These are phyloP conservation scores for Cichorium intybus DNA, from an alignment of 140 eudicot genomes.

Conservation along the genomic window DNA sequence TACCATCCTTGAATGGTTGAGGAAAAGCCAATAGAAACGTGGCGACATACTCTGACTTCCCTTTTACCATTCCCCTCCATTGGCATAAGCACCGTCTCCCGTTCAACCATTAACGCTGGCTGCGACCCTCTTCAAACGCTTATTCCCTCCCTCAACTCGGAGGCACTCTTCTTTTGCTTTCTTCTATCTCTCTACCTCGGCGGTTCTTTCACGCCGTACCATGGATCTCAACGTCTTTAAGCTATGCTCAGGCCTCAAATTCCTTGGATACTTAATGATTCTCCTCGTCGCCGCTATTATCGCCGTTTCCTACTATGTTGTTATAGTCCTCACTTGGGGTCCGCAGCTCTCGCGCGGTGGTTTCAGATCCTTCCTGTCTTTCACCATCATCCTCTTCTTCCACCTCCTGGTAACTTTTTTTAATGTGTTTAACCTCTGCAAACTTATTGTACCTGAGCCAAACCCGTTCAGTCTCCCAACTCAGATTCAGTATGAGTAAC, in stretches of 20 bases:
- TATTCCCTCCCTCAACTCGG: conserved; percentile 43
- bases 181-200: conserved; percentile 10
- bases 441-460: too few species aligned
- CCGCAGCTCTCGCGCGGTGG: conserved; percentile 60
- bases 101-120: conserved; percentile 35
- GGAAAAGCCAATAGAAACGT: background rate
- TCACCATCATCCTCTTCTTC: conserved; percentile 40
- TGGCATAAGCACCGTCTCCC: background rate
- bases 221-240: conserved; percentile 70
- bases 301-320: conserved; percentile 63
- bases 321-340: conserved; percentile 60
- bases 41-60: background rate
- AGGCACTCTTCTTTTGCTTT: conserved; percentile 8
- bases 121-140: conserved; percentile 40
- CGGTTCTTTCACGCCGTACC: conserved; percentile 14
- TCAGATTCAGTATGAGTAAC: too few species aligned
- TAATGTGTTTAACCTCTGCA: background rate
- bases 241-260: conserved; percentile 69
- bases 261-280: conserved; percentile 76
- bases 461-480: background rate
- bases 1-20: too few species aligned
- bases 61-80: background rate
- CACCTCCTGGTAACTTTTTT: conserved; percentile 53
- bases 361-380: conserved; percentile 25
- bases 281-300: conserved; percentile 54